Evolutionary conservation across 768 basidiomycete species (phyloP), one percentile per base, ranked within the genome.

Genomic region (Mycena maculata): DNA sequence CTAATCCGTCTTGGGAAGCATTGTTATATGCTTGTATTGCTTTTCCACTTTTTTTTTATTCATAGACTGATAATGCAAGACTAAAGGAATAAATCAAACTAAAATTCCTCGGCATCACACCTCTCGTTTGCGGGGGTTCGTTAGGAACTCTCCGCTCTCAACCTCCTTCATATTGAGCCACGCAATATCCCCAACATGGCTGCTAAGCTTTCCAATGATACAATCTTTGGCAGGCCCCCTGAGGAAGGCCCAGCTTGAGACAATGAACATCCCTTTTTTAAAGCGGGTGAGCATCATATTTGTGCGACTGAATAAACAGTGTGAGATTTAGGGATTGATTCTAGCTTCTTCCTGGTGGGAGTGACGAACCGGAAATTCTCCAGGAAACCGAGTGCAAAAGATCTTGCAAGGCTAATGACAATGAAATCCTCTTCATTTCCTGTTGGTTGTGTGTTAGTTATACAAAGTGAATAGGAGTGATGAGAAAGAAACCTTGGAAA

Each of bases 221-320:
- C 82, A 83, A 7, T 75, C 70, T n/a, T 78, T 75, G 56, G 87
- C 92, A 73, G 77, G 72, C 12, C 85, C 84, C 20, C 73, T 69
- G n/a, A 95, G 80, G 73, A 94, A 95, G 20, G 79, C 79, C 68
- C 81, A 80, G n/a, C n/a, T n/a, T n/a, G n/a, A n/a, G n/a, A 90
- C 81, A 71, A 95, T 91, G 63, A 88, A 88, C 92, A 95, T 94
- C 33, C 88, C 90, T 53, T 79, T 82, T 75, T 91, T 90, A 83
- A 90, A 93, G 39, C 94, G 87, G 50, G 89, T 90, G 10, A 95
- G 88, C 92, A 95, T 94, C 63, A 95, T 94, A 88, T 95, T 95
- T 58, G 91, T 90, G 20, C 94, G 84, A 30, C 69, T 71, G 13
- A 33, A 25, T 15, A 30, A n/a, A 45, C 36, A 3, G 39, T 20